Evolutionary conservation across 805 yeast species (phyloP).

Genomic region (Wickerhamiella brachini): DNA sequence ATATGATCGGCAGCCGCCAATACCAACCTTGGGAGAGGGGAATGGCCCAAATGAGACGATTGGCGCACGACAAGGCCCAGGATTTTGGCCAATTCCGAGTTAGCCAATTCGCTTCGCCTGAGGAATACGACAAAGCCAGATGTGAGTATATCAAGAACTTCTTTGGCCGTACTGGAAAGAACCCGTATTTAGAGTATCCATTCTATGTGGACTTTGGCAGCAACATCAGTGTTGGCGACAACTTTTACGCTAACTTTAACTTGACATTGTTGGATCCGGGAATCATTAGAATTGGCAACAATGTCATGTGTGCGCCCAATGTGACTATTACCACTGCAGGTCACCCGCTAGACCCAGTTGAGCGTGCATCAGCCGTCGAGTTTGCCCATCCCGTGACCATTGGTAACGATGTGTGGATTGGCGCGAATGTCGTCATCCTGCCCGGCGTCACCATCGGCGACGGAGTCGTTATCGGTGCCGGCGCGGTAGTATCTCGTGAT

Average conservation of each 20-base stretch:
- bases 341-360: slow-evolving; percentile 42
- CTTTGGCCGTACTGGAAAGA: slow-evolving; percentile 36
- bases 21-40: slow-evolving; percentile 27
- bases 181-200: slow-evolving; percentile 38
- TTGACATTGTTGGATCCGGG: slow-evolving; percentile 44
- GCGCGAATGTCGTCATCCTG: slow-evolving; percentile 38
- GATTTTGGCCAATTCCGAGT: slow-evolving; percentile 21
- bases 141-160: slow-evolving; percentile 26
- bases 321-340: slow-evolving; percentile 47
- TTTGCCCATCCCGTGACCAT: slow-evolving; percentile 43
- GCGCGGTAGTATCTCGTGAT: slow-evolving; percentile 45
- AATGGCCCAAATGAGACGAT: slow-evolving; percentile 18
- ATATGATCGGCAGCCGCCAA: slow-evolving; percentile 40
- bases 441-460: slow-evolving; percentile 60
- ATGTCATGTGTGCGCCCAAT: slow-evolving; percentile 51
- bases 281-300: slow-evolving; percentile 44
- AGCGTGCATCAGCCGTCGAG: slow-evolving; percentile 34
- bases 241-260: slow-evolving; percentile 45
- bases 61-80: slow-evolving; percentile 22
- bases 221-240: slow-evolving; percentile 43
- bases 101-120: slow-evolving; percentile 15
- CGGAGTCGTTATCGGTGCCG: slow-evolving; percentile 51
- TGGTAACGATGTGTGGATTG: slow-evolving; percentile 59
- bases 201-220: slow-evolving; percentile 56
- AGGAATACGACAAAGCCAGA: slow-evolving; percentile 27